phyloP scores from a whole-genome alignment of 2,329 filamentous ascomycete species.

The Apiospora marii region DNA sequence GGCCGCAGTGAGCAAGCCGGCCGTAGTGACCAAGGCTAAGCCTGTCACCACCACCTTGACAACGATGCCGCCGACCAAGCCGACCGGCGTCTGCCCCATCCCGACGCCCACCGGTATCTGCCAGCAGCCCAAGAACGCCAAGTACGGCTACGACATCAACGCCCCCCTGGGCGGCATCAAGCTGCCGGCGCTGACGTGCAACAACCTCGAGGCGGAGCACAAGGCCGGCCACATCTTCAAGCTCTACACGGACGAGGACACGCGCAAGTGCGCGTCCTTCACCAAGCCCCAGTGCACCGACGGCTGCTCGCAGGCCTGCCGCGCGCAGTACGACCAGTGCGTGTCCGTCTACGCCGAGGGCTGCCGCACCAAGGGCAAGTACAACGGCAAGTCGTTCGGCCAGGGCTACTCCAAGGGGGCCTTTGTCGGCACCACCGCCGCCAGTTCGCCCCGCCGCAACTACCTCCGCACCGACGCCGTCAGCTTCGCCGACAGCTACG shows the following conservation, averaged over 20 bases:
- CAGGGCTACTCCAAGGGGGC: background rate
- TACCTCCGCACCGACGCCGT: background rate
- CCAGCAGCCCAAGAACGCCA: slow-evolving; percentile 60
- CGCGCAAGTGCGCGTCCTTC: slow-evolving; percentile 54
- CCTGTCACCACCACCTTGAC: slow-evolving; percentile 37
- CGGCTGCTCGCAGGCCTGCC: slow-evolving; percentile 61
- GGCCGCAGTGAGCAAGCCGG: slow-evolving; percentile 23
- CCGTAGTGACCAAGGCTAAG: slow-evolving; percentile 36
- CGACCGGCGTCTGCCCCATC: slow-evolving; percentile 46
- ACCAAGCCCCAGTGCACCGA: slow-evolving; percentile 43
- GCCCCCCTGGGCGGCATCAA: slow-evolving; percentile 61
- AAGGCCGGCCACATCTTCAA: slow-evolving; percentile 57
- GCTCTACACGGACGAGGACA: slow-evolving; percentile 56
- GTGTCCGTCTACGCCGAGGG: slow-evolving; percentile 56
- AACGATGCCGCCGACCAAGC: slow-evolving; percentile 24
- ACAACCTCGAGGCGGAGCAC: slow-evolving; percentile 53
- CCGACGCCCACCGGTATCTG: slow-evolving; percentile 61
- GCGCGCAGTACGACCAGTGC: slow-evolving; percentile 59
- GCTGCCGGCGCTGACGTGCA: slow-evolving; percentile 62
- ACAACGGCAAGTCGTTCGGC: slow-evolving; percentile 34
- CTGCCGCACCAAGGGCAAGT: slow-evolving; percentile 47
- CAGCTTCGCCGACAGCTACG: background rate
- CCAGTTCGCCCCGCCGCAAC: background rate
- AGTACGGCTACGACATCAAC: slow-evolving; percentile 72
- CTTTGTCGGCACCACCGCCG: background rate